A percentile compares a stretch with the other conserved stretches of the same genome.
Evolutionary conservation across 1,284 basidiomycete genomes (phyloP).

Genomic region (Violaceomyces palustris): DNA sequence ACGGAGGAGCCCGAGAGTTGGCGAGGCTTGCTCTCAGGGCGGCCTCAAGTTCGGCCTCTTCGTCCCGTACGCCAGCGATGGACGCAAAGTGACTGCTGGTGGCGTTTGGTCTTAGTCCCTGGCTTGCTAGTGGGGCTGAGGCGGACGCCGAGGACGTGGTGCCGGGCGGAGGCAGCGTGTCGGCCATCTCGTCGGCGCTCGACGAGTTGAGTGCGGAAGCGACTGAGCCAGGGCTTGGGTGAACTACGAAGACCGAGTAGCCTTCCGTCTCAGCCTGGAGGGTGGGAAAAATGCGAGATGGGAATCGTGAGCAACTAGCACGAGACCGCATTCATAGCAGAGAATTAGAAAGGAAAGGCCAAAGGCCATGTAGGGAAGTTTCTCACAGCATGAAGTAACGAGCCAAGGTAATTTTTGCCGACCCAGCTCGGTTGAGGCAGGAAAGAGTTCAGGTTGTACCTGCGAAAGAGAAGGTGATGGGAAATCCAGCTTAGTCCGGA

Average conservation of each 20-base stretch:
- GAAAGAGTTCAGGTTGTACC: constrained; percentile 51
- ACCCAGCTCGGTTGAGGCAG: constrained; percentile 40
- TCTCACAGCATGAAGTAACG: constrained; percentile 37
- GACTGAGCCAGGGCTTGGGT: constrained; percentile 13
- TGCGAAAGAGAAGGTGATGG: constrained; percentile 1
- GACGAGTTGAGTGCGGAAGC: constrained; percentile 19
- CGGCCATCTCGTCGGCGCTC: constrained; percentile 34
- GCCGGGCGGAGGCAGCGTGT: constrained; percentile 13
- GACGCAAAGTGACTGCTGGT: background rate
- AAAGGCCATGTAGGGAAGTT: too few species aligned
- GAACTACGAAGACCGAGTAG: constrained; percentile 47
- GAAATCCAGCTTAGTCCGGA: background rate
- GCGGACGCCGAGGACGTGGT: background rate
- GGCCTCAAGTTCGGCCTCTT: constrained; percentile 37
- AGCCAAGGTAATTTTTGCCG: constrained; percentile 41
- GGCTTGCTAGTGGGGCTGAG: constrained; percentile 7
- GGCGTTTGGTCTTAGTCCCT: constrained; percentile 4
- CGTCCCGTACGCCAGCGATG: constrained; percentile 7
- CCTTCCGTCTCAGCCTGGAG: constrained; percentile 34
- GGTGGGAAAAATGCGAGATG: background rate
- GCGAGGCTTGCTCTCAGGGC: constrained; percentile 39
- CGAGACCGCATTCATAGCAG: too few species aligned
- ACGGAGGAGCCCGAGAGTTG: constrained; percentile 1
- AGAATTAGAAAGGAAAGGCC: too few species aligned
- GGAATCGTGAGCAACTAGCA: too few species aligned